A percentile compares a stretch with the other conserved stretches of the same genome.
Conservation (phyloP, 1,139 yeast species). For the Suhomyces guaymorum region DNA sequence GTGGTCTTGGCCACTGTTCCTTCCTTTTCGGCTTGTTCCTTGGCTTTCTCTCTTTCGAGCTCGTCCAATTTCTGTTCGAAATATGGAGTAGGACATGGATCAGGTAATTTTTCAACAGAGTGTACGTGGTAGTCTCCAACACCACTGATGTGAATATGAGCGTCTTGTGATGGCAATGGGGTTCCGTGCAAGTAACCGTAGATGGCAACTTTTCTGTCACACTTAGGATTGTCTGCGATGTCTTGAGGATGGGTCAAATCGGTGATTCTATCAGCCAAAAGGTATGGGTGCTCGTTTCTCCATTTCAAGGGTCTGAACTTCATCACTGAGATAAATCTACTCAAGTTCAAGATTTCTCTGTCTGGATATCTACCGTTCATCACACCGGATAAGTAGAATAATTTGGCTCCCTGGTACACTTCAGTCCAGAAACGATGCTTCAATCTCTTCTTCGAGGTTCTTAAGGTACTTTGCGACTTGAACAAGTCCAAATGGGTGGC, state of each 20-base stretch:
- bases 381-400: conserved; percentile 93
- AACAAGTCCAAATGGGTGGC: conserved; percentile 95
- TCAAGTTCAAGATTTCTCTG: conserved; percentile 86
- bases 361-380: conserved; percentile 97
- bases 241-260: conserved; percentile 91
- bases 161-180: conserved; percentile 69
- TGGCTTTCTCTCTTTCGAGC: conserved; percentile 66
- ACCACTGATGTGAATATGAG: conserved; percentile 92
- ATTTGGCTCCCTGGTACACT: conserved; percentile 96
- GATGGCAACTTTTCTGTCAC: conserved; percentile 85
- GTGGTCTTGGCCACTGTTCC: conserved; percentile 53
- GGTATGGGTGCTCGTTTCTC: conserved; percentile 97
- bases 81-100: conserved; percentile 98
- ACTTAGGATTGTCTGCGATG: conserved; percentile 75
- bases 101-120: conserved; percentile 85
- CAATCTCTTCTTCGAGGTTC: conserved; percentile 88
- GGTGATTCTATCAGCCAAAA: conserved; percentile 89
- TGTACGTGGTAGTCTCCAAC: conserved; percentile 84
- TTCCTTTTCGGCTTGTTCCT: conserved; percentile 63
- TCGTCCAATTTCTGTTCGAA: conserved; percentile 85
- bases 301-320: conserved; percentile 96
- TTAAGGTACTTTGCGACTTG: conserved; percentile 82
- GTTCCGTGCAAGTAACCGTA: conserved; percentile 97
- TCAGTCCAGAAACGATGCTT: conserved; percentile 99
- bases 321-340: conserved; percentile 94